phyloP scores from a whole-genome alignment of 495 filamentous ascomycete genomes.

The Penicillium alfredii region DNA sequence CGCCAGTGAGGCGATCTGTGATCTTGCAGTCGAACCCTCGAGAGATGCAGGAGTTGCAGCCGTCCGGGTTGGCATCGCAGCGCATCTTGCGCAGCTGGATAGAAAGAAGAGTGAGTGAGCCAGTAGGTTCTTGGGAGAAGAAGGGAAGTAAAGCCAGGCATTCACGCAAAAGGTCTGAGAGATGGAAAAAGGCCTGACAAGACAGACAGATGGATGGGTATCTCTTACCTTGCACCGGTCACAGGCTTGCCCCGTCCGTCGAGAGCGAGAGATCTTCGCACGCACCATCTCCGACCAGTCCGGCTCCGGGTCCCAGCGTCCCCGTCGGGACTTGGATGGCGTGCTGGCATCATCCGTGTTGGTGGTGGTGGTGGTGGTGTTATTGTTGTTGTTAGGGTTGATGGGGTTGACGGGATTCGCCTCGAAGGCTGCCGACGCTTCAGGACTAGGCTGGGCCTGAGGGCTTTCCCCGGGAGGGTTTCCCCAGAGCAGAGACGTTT shows the following conservation, averaged over 20 bases:
- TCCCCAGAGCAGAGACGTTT: too few relatives aligned
- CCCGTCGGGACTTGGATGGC: slow-evolving; percentile 5
- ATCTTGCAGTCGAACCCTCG: slow-evolving; percentile 68
- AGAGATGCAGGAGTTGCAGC: slow-evolving; percentile 69
- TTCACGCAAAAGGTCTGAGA: too few relatives aligned
- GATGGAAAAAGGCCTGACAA: too few relatives aligned
- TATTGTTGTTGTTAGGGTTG: neutral
- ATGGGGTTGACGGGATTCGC: neutral
- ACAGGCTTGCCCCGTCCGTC: slow-evolving; percentile 79
- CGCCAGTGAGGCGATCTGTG: slow-evolving; percentile 82
- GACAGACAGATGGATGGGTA: slow-evolving; percentile 2
- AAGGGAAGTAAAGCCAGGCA: too few relatives aligned
- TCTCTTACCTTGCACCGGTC: slow-evolving; percentile 85
- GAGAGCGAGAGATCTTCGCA: neutral
- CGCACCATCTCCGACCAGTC: slow-evolving; percentile 9
- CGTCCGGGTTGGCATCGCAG: slow-evolving; percentile 66
- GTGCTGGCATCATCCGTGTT: neutral
- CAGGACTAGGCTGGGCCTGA: too few relatives aligned
- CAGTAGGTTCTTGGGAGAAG: neutral
- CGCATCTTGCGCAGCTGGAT: slow-evolving; percentile 73
- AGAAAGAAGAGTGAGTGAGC: neutral
- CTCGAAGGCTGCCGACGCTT: too few relatives aligned
- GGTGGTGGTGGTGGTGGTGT: neutral
- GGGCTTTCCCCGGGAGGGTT: too few relatives aligned
- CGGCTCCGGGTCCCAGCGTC: slow-evolving; percentile 7